Evolutionary conservation across 2,329 filamentous ascomycete genomes (phyloP).

Genomic region (Fusarium metavorans): DNA sequence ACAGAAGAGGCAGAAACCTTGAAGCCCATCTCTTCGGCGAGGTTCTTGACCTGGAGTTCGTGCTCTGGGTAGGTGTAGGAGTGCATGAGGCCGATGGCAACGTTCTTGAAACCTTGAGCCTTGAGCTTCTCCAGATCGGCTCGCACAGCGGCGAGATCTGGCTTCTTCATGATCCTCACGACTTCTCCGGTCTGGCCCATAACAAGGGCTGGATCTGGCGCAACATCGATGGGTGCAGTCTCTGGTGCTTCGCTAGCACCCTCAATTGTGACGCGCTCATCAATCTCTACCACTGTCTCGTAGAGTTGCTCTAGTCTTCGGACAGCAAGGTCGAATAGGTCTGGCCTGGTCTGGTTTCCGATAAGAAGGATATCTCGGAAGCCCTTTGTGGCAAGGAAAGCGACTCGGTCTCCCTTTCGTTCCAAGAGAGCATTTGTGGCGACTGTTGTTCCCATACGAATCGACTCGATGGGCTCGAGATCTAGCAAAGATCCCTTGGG

Average conservation of each 20-base stretch:
- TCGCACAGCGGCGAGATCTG: conserved; percentile 66
- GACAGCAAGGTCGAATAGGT: conserved; percentile 80
- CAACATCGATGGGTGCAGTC: conserved; percentile 59
- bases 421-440: conserved; percentile 83
- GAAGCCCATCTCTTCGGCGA: conserved; percentile 58
- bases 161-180: conserved; percentile 72
- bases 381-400: conserved; percentile 77
- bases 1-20: conserved; percentile 53
- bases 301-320: conserved; percentile 76
- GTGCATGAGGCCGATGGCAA: conserved; percentile 77
- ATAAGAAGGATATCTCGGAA: conserved; percentile 80
- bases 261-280: conserved; percentile 79
- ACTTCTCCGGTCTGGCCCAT: conserved; percentile 76
- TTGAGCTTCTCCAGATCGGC: conserved; percentile 70
- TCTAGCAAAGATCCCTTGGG: conserved; percentile 51
- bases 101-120: conserved; percentile 65
- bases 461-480: conserved; percentile 65
- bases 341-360: conserved; percentile 78
- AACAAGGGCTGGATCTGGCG: conserved; percentile 67
- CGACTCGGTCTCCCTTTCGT: conserved; percentile 78
- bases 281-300: conserved; percentile 77
- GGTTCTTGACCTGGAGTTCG: conserved; percentile 50
- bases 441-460: conserved; percentile 85
- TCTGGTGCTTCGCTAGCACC: conserved; percentile 79
- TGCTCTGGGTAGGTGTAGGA: conserved; percentile 75